Conservation (phyloP, 805 yeast species). For the Metschnikowia baotianmanensis region DNA sequence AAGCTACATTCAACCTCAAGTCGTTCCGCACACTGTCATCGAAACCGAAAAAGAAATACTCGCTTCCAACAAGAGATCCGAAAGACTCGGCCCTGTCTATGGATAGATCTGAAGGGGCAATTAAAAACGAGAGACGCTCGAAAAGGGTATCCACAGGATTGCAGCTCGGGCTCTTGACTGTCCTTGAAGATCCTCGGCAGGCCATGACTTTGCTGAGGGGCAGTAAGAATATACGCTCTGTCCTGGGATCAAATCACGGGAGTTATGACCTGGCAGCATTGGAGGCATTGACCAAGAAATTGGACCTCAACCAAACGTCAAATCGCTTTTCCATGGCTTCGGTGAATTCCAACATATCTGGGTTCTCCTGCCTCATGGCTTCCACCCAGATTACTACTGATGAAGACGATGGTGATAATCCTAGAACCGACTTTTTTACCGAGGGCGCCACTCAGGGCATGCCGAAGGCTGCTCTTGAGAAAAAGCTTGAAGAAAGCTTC, state of each 20-base stretch:
- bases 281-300: slow-evolving; percentile 32
- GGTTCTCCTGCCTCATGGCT: slow-evolving; percentile 45
- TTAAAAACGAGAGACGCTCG: slow-evolving; percentile 21
- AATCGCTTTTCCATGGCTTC: slow-evolving; percentile 57
- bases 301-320: slow-evolving; percentile 28
- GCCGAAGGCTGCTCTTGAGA: slow-evolving; percentile 33
- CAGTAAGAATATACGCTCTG: not conserved
- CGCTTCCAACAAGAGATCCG: too few species aligned
- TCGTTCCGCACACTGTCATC: slow-evolving; percentile 32
- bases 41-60: slow-evolving; percentile 27
- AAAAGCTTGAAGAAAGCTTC: slow-evolving; percentile 39
- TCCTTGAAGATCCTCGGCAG: slow-evolving; percentile 31
- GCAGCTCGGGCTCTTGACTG: slow-evolving; percentile 38
- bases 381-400: slow-evolving; percentile 44
- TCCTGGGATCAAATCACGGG: slow-evolving; percentile 18
- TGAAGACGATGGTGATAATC: slow-evolving; percentile 21
- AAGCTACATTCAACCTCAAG: slow-evolving; percentile 24
- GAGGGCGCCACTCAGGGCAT: slow-evolving; percentile 11
- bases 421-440: slow-evolving; percentile 3
- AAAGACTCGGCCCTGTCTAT: too few species aligned
- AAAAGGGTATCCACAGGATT: slow-evolving; percentile 38
- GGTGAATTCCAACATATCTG: slow-evolving; percentile 48
- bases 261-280: slow-evolving; percentile 36
- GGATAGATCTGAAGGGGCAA: slow-evolving; percentile 3
- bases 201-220: not conserved